phyloP scores from a whole-genome alignment of 495 filamentous ascomycete species.

The Tuber magnatum region DNA sequence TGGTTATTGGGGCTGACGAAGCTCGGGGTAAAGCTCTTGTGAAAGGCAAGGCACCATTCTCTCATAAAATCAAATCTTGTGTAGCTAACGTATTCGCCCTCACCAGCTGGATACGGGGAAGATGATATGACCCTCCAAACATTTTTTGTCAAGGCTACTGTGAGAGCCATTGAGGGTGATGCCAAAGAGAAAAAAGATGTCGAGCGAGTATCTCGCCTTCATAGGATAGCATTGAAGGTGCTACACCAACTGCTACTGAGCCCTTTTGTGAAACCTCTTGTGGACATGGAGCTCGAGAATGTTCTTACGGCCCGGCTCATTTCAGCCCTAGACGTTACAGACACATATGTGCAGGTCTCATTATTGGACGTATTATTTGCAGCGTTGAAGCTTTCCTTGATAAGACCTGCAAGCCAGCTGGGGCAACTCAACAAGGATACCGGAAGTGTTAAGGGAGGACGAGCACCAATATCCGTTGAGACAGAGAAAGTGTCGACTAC shows the following conservation, averaged over 20 bases:
- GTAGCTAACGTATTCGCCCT: conserved; percentile 11
- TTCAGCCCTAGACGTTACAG: conserved; percentile 53
- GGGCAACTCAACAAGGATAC: conserved; percentile 44
- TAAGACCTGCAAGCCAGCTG: conserved; percentile 46
- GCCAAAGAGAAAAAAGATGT: conserved; percentile 42
- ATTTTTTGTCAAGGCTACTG: conserved; percentile 55
- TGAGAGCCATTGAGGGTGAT: conserved; percentile 52
- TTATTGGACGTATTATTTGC: conserved; percentile 68
- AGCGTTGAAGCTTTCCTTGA: conserved; percentile 59
- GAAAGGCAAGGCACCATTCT: conserved; percentile 22
- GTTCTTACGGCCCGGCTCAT: conserved; percentile 63
- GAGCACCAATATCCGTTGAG: conserved; percentile 14
- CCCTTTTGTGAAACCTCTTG: conserved; percentile 58
- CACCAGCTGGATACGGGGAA: conserved; percentile 45
- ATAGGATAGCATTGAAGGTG: conserved; percentile 61
- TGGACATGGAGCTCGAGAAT: conserved; percentile 63
- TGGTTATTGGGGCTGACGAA: conserved; percentile 34
- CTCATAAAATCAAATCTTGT: not conserved
- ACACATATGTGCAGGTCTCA: conserved; percentile 63
- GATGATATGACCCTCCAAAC: conserved; percentile 52
- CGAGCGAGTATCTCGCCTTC: conserved; percentile 52
- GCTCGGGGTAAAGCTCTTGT: conserved; percentile 14
- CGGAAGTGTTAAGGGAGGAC: conserved; percentile 43
- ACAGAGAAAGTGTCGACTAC: conserved; percentile 36
- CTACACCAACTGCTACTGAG: conserved; percentile 69